These are phyloP conservation scores for Magnaporthiopsis poae DNA, from an alignment of 2,329 filamentous ascomycete species.

Conservation along the genomic window DNA sequence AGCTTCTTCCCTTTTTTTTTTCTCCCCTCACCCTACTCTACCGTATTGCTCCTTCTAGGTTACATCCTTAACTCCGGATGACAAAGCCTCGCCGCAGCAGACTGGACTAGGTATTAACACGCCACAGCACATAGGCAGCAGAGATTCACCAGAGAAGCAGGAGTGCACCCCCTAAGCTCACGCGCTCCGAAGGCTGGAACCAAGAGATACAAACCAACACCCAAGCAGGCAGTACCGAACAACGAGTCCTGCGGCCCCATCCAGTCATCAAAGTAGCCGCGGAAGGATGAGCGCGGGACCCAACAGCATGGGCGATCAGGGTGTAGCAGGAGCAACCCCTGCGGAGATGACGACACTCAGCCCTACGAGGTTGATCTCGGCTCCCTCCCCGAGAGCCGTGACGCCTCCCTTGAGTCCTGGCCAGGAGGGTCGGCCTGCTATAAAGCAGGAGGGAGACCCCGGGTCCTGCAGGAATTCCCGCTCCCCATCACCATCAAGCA, in stretches of 20 bases:
- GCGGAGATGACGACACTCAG: background rate
- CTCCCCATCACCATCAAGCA: background rate
- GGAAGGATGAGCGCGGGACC: background rate
- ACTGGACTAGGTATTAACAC: background rate
- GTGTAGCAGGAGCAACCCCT: background rate
- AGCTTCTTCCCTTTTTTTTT: background rate
- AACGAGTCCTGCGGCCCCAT: background rate
- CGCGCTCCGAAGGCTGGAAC: background rate
- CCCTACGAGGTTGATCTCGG: background rate
- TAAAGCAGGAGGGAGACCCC: background rate
- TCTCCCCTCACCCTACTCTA: background rate
- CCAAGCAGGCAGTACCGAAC: background rate
- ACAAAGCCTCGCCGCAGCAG: background rate
- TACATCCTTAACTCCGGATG: background rate
- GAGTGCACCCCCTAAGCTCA: background rate
- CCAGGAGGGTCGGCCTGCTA: background rate
- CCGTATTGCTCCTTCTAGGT: background rate
- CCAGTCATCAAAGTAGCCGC: background rate
- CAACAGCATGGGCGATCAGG: background rate
- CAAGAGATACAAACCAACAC: background rate
- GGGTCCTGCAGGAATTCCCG: background rate
- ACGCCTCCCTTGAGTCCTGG: background rate
- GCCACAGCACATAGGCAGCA: background rate
- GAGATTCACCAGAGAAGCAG: background rate
- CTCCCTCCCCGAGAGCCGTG: background rate